A percentile compares a stretch with the other conserved stretches of the same genome.
Evolutionary conservation across 192 early-diverging fungal species (phyloP).

Genomic region (Coemansia sp.): DNA sequence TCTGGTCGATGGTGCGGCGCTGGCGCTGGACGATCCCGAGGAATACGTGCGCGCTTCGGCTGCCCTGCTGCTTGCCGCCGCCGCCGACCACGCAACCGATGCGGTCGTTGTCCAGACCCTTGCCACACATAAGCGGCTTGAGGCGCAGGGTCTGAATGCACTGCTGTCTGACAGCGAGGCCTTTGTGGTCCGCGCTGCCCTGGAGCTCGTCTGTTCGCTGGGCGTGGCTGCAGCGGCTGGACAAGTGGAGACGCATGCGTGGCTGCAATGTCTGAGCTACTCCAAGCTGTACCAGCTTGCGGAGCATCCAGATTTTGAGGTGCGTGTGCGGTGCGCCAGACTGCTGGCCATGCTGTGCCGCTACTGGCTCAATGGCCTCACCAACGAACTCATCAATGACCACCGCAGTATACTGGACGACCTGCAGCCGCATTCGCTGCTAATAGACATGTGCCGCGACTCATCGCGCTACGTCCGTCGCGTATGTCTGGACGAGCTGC

Average conservation of each 20-base stretch:
- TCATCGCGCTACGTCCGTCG: constrained; percentile 49
- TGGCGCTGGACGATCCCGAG: constrained; percentile 29
- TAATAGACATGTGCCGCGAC: constrained; percentile 47
- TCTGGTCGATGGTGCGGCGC: constrained; percentile 22
- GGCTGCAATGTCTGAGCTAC: constrained; percentile 20
- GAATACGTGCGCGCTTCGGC: constrained; percentile 52
- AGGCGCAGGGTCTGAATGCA: not conserved
- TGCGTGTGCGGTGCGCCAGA: constrained; percentile 39
- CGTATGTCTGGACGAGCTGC: constrained; percentile 30
- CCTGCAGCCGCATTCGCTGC: constrained; percentile 20
- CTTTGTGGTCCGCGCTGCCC: constrained; percentile 43
- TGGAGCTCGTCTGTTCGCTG: constrained; percentile 26
- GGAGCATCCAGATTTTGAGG: constrained; percentile 48
- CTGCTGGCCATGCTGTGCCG: constrained; percentile 17
- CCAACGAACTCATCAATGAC: too few relatives aligned
- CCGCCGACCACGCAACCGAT: constrained; percentile 7
- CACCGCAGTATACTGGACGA: constrained; percentile 9
- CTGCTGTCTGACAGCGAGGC: constrained; percentile 45
- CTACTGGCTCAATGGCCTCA: constrained; percentile 16
- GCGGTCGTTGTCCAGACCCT: not conserved
- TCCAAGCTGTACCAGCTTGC: constrained; percentile 19
- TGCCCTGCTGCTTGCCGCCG: constrained; percentile 15
- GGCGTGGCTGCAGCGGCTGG: not conserved
- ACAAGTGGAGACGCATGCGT: constrained; percentile 1
- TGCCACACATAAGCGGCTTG: not conserved